A percentile compares a stretch with the other conserved stretches of the same genome.
These are phyloP conservation scores for Eucalyptus polyanthemos DNA, from an alignment of 345 rosid genomes.

Conservation along the genomic window DNA sequence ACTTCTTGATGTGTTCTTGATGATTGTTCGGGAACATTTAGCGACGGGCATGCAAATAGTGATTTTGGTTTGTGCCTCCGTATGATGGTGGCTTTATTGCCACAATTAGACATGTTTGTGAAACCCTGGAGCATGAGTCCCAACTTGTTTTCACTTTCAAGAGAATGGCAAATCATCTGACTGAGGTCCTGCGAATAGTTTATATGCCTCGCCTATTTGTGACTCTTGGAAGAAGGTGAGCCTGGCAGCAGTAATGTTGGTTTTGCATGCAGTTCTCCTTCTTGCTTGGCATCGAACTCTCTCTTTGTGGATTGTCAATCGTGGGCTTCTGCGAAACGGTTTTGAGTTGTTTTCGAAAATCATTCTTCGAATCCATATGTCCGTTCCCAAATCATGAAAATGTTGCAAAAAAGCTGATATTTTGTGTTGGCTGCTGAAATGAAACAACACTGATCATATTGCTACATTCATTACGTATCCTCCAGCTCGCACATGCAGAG, in stretches of 20 bases:
- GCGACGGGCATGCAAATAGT: background rate
- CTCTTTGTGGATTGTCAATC: background rate
- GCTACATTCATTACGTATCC: background rate
- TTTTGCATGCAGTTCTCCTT: background rate
- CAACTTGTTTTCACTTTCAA: background rate
- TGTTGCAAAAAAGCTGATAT: background rate
- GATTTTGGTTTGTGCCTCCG: background rate
- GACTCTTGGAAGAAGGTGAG: background rate
- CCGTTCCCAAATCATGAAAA: background rate
- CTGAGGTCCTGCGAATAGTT: background rate
- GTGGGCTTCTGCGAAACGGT: background rate
- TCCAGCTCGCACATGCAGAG: background rate
- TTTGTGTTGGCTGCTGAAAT: background rate
- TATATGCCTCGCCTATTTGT: background rate
- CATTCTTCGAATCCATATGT: background rate
- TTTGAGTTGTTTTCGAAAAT: background rate
- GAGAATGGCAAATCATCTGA: background rate
- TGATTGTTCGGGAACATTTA: background rate
- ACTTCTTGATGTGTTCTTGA: background rate
- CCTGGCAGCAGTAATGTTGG: background rate
- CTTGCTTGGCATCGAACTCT: background rate
- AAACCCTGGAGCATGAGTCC: background rate
- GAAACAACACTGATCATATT: background rate
- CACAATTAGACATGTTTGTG: background rate
- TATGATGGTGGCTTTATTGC: background rate